phyloP scores from a whole-genome alignment of 1,284 basidiomycete genomes.

The Ustilago lituana region DNA sequence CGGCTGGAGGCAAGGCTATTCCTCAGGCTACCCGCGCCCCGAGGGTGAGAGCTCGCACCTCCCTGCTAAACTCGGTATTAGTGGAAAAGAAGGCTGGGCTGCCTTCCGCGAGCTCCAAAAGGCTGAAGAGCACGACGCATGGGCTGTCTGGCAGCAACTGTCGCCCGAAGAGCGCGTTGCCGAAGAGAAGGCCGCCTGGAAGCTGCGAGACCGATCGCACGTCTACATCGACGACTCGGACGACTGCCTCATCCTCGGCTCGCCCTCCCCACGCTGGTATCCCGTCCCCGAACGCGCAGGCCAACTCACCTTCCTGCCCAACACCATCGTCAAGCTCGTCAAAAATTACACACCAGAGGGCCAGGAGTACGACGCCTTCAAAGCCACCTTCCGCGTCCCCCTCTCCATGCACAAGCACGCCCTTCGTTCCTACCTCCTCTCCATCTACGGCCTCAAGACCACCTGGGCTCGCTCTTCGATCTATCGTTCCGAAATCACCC shows the following conservation, averaged over 20 bases:
- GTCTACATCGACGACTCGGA: constrained; percentile 63
- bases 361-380: constrained; percentile 88
- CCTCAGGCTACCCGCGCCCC: constrained; percentile 58
- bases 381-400: constrained; percentile 88
- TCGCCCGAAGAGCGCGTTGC: constrained; percentile 33
- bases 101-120: constrained; percentile 39
- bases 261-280: constrained; percentile 58
- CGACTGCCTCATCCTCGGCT: constrained; percentile 44
- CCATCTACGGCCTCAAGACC: constrained; percentile 79
- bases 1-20: constrained; percentile 64
- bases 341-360: constrained; percentile 82
- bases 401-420: constrained; percentile 89
- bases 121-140: constrained; percentile 49
- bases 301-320: constrained; percentile 86
- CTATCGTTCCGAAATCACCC: constrained; percentile 70
- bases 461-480: constrained; percentile 94
- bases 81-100: constrained; percentile 23
- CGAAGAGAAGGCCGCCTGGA: constrained; percentile 61
- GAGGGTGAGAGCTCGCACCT: constrained; percentile 20
- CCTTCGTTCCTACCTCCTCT: constrained; percentile 82
- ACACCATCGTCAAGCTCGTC: constrained; percentile 82
- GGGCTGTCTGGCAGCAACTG: constrained; percentile 55
- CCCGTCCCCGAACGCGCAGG: constrained; percentile 69
- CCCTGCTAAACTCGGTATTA: constrained; percentile 16
- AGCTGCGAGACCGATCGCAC: constrained; percentile 58